These are phyloP conservation scores for Neofusicoccum laricinum DNA, from an alignment of 2,329 filamentous ascomycete species.

Conservation along the genomic window DNA sequence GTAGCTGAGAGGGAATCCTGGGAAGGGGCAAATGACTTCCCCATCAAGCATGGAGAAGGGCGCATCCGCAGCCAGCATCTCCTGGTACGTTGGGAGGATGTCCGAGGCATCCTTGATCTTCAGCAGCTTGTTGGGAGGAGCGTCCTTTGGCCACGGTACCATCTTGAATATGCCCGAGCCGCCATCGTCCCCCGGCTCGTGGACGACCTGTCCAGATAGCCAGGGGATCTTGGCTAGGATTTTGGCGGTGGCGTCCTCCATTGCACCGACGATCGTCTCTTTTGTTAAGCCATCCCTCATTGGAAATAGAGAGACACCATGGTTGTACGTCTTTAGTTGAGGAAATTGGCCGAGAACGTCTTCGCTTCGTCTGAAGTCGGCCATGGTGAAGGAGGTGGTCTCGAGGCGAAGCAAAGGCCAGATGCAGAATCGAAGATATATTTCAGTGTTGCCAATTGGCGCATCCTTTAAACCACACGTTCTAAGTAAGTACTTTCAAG, in stretches of 20 bases:
- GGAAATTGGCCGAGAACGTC: slow-evolving; percentile 17
- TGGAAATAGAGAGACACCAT: slow-evolving; percentile 5
- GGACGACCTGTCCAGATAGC: slow-evolving; percentile 12
- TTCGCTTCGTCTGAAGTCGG: background rate
- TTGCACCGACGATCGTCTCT: slow-evolving; percentile 1
- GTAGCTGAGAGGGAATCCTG: slow-evolving; percentile 28
- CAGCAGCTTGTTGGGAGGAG: background rate
- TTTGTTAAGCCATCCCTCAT: background rate
- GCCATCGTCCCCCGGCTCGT: background rate
- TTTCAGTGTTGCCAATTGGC: too few relatives aligned
- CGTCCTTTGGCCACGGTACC: slow-evolving; percentile 1
- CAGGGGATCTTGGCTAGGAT: slow-evolving; percentile 9
- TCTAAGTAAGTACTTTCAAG: too few relatives aligned
- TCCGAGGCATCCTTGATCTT: slow-evolving; percentile 21
- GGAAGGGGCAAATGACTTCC: slow-evolving; percentile 25
- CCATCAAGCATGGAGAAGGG: slow-evolving; percentile 33
- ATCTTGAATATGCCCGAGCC: background rate
- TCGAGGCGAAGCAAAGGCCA: too few relatives aligned
- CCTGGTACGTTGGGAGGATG: slow-evolving; percentile 18
- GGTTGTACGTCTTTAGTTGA: slow-evolving; percentile 17
- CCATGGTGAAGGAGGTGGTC: too few relatives aligned
- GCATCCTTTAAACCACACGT: too few relatives aligned
- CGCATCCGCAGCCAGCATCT: slow-evolving; percentile 23
- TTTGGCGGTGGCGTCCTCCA: slow-evolving; percentile 11
- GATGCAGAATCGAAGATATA: too few relatives aligned